These are phyloP conservation scores for Puccinia triticina DNA, from an alignment of 1,284 basidiomycete genomes.

Conservation along the genomic window DNA sequence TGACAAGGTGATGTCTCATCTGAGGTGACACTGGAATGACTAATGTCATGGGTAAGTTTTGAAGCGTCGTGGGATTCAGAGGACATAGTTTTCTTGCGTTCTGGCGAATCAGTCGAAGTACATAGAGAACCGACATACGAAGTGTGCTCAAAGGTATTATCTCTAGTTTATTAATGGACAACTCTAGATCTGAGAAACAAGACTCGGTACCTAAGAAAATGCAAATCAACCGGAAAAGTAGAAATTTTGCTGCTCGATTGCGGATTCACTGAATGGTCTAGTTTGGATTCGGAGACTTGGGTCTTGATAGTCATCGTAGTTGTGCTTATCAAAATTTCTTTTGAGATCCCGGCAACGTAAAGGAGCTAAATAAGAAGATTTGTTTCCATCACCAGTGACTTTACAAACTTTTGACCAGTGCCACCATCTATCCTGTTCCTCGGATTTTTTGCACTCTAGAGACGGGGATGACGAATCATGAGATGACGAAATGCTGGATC, in stretches of 20 bases:
- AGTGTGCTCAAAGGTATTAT: no score
- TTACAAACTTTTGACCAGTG: constrained; percentile 22
- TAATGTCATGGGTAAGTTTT: no score
- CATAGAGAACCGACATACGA: no score
- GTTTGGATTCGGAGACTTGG: not conserved
- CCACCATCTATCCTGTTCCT: constrained; percentile 44
- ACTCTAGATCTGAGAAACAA: not conserved
- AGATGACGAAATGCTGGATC: not conserved
- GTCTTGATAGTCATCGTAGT: not conserved
- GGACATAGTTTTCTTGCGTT: no score
- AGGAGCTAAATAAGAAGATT: constrained; percentile 12
- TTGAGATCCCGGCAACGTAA: constrained; percentile 29
- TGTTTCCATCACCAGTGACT: constrained; percentile 33
- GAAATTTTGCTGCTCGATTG: constrained; percentile 15
- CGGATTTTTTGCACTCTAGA: constrained; percentile 4
- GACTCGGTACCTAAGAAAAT: no score
- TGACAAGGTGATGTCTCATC: no score
- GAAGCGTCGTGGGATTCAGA: no score
- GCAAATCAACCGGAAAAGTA: constrained; percentile 4
- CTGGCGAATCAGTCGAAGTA: no score
- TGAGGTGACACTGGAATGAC: no score
- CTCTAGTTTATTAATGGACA: no score
- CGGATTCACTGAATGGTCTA: constrained; percentile 27
- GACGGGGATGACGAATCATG: not conserved
- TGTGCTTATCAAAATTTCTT: not conserved